A percentile compares a stretch with the other conserved stretches of the same genome.
Evolutionary conservation across 345 rosid genomes (phyloP).

Genomic region (Pelargonium nanum): DNA sequence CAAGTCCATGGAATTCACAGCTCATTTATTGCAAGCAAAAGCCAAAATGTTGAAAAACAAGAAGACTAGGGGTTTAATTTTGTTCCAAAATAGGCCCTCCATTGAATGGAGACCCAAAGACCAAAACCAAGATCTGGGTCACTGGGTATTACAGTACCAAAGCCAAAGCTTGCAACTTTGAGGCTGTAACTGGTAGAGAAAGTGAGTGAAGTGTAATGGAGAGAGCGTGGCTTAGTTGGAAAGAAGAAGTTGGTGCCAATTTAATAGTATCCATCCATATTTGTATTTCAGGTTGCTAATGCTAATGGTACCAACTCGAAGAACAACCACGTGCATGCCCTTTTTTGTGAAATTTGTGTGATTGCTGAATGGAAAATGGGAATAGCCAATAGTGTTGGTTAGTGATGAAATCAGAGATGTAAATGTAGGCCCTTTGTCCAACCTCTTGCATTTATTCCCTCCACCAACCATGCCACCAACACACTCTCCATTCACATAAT

Average conservation of each 20-base stretch:
- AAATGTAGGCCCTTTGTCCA: background rate
- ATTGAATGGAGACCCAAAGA: too few species aligned
- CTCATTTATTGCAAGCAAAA: background rate
- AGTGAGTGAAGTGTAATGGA: slow-evolving; percentile 18
- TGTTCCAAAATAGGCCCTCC: background rate
- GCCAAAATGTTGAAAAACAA: background rate
- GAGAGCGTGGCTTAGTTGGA: slow-evolving; percentile 34
- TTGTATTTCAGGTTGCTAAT: background rate
- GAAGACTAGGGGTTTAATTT: background rate
- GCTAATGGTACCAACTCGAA: slow-evolving; percentile 17
- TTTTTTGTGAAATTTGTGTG: slow-evolving; percentile 4
- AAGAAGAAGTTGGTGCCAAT: slow-evolving; percentile 37
- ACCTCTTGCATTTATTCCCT: background rate
- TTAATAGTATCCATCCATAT: slow-evolving; percentile 15
- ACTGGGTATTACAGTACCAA: slow-evolving; percentile 15
- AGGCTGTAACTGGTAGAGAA: slow-evolving; percentile 7
- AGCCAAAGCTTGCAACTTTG: slow-evolving; percentile 1
- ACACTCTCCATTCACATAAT: background rate
- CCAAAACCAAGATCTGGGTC: slow-evolving; percentile 20
- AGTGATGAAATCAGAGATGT: background rate
- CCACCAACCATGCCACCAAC: background rate
- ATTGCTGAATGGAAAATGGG: background rate
- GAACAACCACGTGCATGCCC: slow-evolving; percentile 50
- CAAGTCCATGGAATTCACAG: background rate
- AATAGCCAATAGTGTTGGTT: slow-evolving; percentile 2